A percentile compares a stretch with the other conserved stretches of the same genome.
Evolutionary conservation across 2,329 filamentous ascomycete genomes (phyloP).

Genomic region (Arthrobotrys entomopaga): DNA sequence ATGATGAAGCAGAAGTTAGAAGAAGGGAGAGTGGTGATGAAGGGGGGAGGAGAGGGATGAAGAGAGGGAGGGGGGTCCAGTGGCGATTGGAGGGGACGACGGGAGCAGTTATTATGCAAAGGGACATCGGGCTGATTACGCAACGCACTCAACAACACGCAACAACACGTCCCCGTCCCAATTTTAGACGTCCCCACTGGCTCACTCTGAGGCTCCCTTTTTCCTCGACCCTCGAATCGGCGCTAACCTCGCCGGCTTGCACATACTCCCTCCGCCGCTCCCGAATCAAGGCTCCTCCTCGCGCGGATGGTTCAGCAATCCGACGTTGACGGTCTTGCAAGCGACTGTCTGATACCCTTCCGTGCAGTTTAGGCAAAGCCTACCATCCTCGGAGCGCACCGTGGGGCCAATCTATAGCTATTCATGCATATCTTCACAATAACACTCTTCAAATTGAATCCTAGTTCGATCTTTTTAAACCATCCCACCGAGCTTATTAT

Average conservation of each 20-base stretch:
- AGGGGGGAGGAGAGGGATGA: conserved; percentile 12
- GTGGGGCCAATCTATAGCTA: too few relatives aligned
- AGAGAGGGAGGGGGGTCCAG: conserved; percentile 2
- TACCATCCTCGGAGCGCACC: too few relatives aligned
- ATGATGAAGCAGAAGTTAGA: background rate
- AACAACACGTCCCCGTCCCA: too few relatives aligned
- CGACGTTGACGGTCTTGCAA: background rate
- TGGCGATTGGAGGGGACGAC: conserved; percentile 3
- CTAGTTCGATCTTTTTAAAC: too few relatives aligned
- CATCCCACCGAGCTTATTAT: too few relatives aligned
- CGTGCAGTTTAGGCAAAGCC: background rate
- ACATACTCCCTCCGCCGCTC: background rate
- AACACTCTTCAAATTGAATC: too few relatives aligned
- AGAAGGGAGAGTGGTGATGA: conserved; percentile 3
- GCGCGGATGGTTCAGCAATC: background rate
- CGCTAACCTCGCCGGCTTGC: too few relatives aligned
- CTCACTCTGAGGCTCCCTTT: too few relatives aligned
- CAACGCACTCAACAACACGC: background rate
- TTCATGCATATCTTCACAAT: too few relatives aligned
- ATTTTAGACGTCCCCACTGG: too few relatives aligned
- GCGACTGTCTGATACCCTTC: background rate
- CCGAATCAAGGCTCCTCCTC: background rate
- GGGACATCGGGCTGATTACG: conserved; percentile 12
- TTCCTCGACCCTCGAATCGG: too few relatives aligned
- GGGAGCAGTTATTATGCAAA: conserved; percentile 5